phyloP scores from a whole-genome alignment of 1,284 basidiomycete species.

The Malassezia nana region DNA sequence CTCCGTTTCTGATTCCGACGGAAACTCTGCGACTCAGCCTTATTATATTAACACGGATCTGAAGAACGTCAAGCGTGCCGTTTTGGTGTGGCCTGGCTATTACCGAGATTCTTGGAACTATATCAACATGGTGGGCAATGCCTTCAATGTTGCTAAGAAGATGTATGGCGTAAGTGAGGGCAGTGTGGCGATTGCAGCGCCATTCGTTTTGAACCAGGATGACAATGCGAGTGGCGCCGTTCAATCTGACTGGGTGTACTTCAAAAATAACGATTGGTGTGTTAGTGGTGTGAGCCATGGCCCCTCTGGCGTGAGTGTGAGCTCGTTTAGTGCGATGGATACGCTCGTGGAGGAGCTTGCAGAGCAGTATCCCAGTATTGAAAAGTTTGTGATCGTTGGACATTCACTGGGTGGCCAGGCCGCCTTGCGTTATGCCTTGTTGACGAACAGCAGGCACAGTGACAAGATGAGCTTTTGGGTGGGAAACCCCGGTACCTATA shows the following conservation, averaged over 20 bases:
- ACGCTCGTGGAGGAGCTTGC: constrained; percentile 31
- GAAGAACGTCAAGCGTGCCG: constrained; percentile 32
- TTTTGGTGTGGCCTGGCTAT: constrained; percentile 39
- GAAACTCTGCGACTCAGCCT: constrained; percentile 13
- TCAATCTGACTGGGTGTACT: constrained; percentile 26
- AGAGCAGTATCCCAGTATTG: constrained; percentile 28
- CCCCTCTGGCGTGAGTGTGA: constrained; percentile 17
- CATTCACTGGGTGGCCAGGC: constrained; percentile 42
- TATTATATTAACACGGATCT: constrained; percentile 28
- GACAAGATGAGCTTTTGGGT: constrained; percentile 18
- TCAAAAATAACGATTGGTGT: constrained; percentile 31
- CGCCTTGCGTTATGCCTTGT: constrained; percentile 27
- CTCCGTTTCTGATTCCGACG: constrained; percentile 8
- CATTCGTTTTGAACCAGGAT: constrained; percentile 30
- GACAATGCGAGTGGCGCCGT: constrained; percentile 28
- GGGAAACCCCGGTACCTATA: constrained; percentile 21
- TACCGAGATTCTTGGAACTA: constrained; percentile 42
- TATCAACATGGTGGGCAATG: constrained; percentile 32
- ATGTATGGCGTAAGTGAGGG: constrained; percentile 22
- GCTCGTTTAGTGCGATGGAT: constrained; percentile 32
- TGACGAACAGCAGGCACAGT: constrained; percentile 35
- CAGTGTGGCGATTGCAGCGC: constrained; percentile 29
- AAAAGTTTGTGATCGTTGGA: constrained; percentile 36
- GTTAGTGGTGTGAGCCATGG: constrained; percentile 21
- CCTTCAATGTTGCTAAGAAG: constrained; percentile 10